Evolutionary conservation across 495 filamentous ascomycete species (phyloP).

Genomic region (Hypoxylon fragiforme): DNA sequence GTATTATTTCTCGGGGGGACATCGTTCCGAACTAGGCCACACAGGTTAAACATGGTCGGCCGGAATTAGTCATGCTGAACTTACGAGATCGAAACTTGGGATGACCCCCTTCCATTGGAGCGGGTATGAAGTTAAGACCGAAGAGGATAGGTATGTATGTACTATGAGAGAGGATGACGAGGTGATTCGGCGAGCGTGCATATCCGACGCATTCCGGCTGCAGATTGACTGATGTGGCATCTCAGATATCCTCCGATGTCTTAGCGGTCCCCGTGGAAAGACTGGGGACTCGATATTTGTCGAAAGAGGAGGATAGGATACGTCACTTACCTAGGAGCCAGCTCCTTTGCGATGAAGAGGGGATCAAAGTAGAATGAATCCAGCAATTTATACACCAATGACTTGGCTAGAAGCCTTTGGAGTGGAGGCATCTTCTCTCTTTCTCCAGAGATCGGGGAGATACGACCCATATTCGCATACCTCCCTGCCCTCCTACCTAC

Average conservation of each 20-base stretch:
- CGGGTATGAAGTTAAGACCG: conserved; percentile 6
- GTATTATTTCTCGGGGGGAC: background rate
- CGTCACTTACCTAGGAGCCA: background rate
- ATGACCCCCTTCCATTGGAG: conserved; percentile 13
- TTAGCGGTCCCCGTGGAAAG: background rate
- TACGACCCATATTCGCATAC: background rate
- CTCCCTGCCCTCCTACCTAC: background rate
- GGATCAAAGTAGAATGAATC: background rate
- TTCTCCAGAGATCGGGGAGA: background rate
- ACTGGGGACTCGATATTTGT: background rate
- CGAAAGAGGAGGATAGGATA: background rate
- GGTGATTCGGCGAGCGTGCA: conserved; percentile 10
- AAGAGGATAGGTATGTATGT: conserved; percentile 8
- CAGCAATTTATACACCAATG: background rate
- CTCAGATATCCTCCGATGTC: background rate
- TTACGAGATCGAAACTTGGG: background rate
- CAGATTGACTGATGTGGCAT: conserved; percentile 17
- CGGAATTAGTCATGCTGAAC: background rate
- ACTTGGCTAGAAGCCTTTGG: background rate
- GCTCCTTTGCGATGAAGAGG: background rate
- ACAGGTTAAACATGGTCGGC: background rate
- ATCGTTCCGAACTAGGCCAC: background rate
- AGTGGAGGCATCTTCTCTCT: background rate
- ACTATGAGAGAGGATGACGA: background rate
- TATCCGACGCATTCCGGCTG: conserved; percentile 23